These are phyloP conservation scores for Symbiodinium pilosum DNA, from an alignment of 73 alveolate species.

Conservation along the genomic window DNA sequence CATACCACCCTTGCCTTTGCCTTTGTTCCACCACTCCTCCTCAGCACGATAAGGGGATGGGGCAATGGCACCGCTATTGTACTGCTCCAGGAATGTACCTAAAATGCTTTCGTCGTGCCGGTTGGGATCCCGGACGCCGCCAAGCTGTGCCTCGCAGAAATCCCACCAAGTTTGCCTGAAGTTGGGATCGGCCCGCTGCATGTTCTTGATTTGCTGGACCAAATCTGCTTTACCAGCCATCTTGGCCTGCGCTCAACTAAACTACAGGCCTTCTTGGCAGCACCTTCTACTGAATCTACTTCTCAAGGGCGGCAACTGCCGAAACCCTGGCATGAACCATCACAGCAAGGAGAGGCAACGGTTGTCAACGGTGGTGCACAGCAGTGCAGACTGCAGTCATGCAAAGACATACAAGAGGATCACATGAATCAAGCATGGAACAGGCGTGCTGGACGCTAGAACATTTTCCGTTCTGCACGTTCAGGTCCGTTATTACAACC, in stretches of 20 bases:
- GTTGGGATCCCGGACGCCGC: slow-evolving; percentile 72
- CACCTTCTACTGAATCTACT: not conserved
- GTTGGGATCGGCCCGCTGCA: slow-evolving; percentile 88
- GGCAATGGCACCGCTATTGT: slow-evolving; percentile 48
- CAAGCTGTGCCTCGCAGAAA: slow-evolving; percentile 64
- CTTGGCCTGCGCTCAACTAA: not conserved
- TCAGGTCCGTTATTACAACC: too few species aligned
- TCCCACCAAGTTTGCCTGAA: slow-evolving; percentile 88
- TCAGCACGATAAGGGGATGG: slow-evolving; percentile 12
- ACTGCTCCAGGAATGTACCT: slow-evolving; percentile 42
- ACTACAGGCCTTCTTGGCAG: not conserved
- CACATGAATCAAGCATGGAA: too few species aligned
- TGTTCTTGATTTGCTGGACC: slow-evolving; percentile 73
- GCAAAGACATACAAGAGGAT: too few species aligned
- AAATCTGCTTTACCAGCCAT: slow-evolving; percentile 65
- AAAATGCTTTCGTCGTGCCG: slow-evolving; percentile 76
- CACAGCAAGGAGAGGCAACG: too few species aligned
- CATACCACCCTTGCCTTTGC: not conserved
- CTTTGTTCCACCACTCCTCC: not conserved
- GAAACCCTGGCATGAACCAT: not conserved
- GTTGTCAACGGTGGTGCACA: too few species aligned
- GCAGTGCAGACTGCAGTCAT: too few species aligned
- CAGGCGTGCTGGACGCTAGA: too few species aligned
- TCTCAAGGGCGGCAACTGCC: not conserved
- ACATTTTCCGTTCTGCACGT: not conserved